Evolutionary conservation across 805 yeast species (phyloP).

Genomic region (Yarrowia hollandica): DNA sequence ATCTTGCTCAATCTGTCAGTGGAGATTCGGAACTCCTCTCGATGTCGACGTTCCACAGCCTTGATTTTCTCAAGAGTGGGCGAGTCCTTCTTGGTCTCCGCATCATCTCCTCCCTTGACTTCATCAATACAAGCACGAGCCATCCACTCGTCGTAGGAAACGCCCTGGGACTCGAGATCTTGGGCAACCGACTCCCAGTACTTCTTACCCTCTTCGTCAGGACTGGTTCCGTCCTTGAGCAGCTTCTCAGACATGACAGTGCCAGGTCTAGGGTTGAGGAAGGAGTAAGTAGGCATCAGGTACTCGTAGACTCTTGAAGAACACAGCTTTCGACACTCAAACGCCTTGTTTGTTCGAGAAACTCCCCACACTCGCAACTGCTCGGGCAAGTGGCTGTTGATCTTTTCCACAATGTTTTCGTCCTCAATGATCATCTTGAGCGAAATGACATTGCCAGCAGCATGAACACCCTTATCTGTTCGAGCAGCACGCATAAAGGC

Average conservation of each 20-base stretch:
- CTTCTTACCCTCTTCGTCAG: constrained; percentile 61
- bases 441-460: constrained; percentile 90
- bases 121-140: constrained; percentile 39
- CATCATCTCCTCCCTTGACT: neutral
- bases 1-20: constrained; percentile 60
- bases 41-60: constrained; percentile 55
- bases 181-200: constrained; percentile 65
- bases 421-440: constrained; percentile 84
- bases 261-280: constrained; percentile 85
- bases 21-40: constrained; percentile 70
- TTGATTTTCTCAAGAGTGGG: constrained; percentile 30
- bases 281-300: constrained; percentile 84
- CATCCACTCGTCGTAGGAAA: constrained; percentile 37
- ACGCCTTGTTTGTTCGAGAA: constrained; percentile 81
- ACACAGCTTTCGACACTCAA: constrained; percentile 94
- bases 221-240: constrained; percentile 62
- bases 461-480: constrained; percentile 97
- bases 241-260: constrained; percentile 60
- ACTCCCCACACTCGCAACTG: constrained; percentile 93
- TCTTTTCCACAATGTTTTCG: constrained; percentile 65
- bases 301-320: constrained; percentile 95
- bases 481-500: constrained; percentile 64
- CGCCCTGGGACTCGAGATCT: constrained; percentile 45
- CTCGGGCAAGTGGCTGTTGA: constrained; percentile 75
- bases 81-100: constrained; percentile 5